Conservation (phyloP, 1,139 yeast species). For the Pichia sp. region DNA sequence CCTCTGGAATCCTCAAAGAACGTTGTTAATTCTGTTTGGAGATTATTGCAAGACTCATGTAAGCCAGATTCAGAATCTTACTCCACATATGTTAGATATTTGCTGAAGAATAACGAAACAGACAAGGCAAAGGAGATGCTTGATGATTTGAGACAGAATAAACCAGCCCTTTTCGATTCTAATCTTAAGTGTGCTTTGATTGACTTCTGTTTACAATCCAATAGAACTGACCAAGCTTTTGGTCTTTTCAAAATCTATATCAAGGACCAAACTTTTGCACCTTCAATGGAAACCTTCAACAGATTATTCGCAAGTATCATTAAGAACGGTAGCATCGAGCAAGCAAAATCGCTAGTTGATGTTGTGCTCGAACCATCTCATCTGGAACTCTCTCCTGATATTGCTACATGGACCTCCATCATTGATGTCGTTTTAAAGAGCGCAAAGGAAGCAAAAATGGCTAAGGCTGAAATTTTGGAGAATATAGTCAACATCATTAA, state of each 20-base stretch:
- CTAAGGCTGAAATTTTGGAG: slow-evolving; percentile 33
- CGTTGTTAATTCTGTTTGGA: slow-evolving; percentile 32
- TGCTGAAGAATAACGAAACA: slow-evolving; percentile 26
- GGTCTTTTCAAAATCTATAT: slow-evolving; percentile 17
- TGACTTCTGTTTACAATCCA: slow-evolving; percentile 18
- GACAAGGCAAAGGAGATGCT: slow-evolving; percentile 30
- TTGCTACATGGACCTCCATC: slow-evolving; percentile 59
- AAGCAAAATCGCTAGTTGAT: slow-evolving; percentile 31
- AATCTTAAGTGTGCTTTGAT: slow-evolving; percentile 22
- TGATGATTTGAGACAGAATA: slow-evolving; percentile 24
- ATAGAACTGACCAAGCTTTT: slow-evolving; percentile 19
- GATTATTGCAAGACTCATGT: slow-evolving; percentile 25
- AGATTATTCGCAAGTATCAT: slow-evolving; percentile 30
- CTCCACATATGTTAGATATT: slow-evolving; percentile 31
- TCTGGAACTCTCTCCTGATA: slow-evolving; percentile 37
- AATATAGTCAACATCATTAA: slow-evolving; percentile 33
- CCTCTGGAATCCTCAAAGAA: slow-evolving; percentile 21
- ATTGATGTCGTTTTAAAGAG: slow-evolving; percentile 50
- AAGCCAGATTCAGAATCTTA: slow-evolving; percentile 32
- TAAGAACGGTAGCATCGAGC: slow-evolving; percentile 26
- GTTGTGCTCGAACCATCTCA: slow-evolving; percentile 28
- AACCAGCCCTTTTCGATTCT: slow-evolving; percentile 15
- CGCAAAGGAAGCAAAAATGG: slow-evolving; percentile 30
- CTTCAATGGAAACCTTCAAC: slow-evolving; percentile 35
- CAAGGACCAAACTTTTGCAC: slow-evolving; percentile 18